phyloP scores from a whole-genome alignment of 129 eudicot genomes.

The Calendula officinalis region DNA sequence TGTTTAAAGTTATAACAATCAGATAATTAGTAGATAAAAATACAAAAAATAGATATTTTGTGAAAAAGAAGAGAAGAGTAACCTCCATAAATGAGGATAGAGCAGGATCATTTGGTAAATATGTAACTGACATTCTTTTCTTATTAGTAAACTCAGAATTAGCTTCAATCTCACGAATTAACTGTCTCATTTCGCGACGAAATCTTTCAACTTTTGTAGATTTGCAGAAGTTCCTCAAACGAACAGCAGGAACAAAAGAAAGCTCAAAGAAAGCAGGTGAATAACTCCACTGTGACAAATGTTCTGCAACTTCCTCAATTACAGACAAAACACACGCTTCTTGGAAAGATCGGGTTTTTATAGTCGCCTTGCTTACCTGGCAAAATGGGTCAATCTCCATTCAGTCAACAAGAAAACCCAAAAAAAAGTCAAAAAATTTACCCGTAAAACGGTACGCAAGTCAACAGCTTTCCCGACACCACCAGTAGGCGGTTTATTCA shows the following conservation, averaged over 20 bases:
- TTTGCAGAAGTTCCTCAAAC: slow-evolving; percentile 79
- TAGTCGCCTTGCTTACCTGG: slow-evolving; percentile 74
- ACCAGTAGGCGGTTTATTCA: slow-evolving; percentile 79
- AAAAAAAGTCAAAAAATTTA: slow-evolving; percentile 16
- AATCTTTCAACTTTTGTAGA: slow-evolving; percentile 90
- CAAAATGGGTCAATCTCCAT: neutral
- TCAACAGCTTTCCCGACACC: slow-evolving; percentile 93
- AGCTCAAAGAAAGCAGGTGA: slow-evolving; percentile 86
- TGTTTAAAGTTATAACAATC: neutral
- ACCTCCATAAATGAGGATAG: slow-evolving; percentile 81
- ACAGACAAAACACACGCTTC: slow-evolving; percentile 81
- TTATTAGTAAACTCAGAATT: slow-evolving; percentile 72
- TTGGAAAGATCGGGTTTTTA: slow-evolving; percentile 83
- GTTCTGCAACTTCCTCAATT: slow-evolving; percentile 84
- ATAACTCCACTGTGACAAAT: slow-evolving; percentile 96
- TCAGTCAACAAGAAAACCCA: neutral
- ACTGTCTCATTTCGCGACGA: slow-evolving; percentile 67
- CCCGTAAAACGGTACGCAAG: slow-evolving; percentile 63
- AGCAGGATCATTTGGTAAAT: slow-evolving; percentile 79
- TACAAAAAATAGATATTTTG: neutral
- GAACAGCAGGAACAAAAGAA: slow-evolving; percentile 77
- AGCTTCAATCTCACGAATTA: slow-evolving; percentile 88
- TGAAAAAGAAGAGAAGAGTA: slow-evolving; percentile 10
- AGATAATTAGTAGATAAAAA: neutral
- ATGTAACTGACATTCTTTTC: slow-evolving; percentile 51